Evolutionary conservation across 106 monocot species (phyloP).

Genomic region (Dendrobium officinale): DNA sequence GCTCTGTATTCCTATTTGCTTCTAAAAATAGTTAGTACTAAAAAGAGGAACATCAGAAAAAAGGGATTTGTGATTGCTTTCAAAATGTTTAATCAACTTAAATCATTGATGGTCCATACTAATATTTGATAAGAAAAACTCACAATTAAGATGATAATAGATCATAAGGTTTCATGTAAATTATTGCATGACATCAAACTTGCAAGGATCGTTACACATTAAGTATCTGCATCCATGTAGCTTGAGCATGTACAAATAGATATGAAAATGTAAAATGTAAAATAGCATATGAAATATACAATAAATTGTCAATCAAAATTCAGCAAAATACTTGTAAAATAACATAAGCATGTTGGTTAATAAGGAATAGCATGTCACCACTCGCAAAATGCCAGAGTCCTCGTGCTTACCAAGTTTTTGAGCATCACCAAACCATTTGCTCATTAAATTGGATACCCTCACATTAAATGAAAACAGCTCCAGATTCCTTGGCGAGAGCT

Average conservation of each 20-base stretch:
- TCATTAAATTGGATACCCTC: slow-evolving; percentile 92
- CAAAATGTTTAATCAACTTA: background rate
- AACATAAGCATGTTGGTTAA: background rate
- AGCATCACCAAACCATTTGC: slow-evolving; percentile 99
- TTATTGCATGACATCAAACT: background rate
- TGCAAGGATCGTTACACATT: background rate
- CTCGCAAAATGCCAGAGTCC: background rate
- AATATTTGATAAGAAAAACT: background rate
- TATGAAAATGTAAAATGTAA: background rate
- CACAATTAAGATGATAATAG: background rate
- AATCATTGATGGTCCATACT: background rate
- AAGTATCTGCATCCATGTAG: background rate
- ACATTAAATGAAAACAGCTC: slow-evolving; percentile 96
- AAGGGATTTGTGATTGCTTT: background rate
- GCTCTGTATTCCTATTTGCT: background rate
- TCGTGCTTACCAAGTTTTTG: slow-evolving; percentile 79
- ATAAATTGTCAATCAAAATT: background rate
- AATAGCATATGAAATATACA: background rate
- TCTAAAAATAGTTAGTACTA: background rate
- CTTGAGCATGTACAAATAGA: background rate
- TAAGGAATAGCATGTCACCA: background rate
- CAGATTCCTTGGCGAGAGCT: slow-evolving; percentile 90
- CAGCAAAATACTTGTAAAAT: background rate
- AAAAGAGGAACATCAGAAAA: background rate
- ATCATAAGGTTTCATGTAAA: background rate